These are phyloP conservation scores for Erythrophleum ivorense DNA, from an alignment of 331 rosid species.

Conservation along the genomic window DNA sequence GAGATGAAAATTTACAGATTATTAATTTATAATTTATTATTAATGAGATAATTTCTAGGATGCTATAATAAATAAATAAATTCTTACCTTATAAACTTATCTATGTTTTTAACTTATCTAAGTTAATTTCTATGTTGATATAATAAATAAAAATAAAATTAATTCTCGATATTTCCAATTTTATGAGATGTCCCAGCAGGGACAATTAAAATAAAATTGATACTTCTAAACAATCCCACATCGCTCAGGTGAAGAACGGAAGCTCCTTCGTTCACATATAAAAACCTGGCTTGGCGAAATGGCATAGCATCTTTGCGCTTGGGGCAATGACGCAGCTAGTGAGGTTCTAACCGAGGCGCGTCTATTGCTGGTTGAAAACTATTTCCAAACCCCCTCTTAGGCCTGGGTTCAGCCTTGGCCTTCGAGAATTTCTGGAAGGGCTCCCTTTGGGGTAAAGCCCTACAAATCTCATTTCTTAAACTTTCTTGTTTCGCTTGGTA, in stretches of 20 bases:
- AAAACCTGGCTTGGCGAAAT: too few species aligned
- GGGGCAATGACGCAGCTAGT: constrained; percentile 87
- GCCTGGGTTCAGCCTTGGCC: background rate
- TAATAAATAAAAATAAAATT: too few species aligned
- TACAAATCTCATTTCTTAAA: background rate
- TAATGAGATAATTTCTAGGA: too few species aligned
- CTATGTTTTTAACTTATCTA: too few species aligned
- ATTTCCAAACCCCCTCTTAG: constrained; percentile 71
- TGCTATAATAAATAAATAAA: too few species aligned
- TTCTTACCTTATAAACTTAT: too few species aligned
- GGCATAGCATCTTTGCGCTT: constrained; percentile 60
- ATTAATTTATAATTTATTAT: too few species aligned
- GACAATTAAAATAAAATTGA: too few species aligned
- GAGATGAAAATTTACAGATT: too few species aligned
- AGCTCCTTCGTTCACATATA: background rate
- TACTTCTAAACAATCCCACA: background rate
- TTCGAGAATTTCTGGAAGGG: constrained; percentile 2
- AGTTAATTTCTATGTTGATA: too few species aligned
- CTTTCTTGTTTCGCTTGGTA: background rate
- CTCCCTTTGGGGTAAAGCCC: constrained; percentile 13
- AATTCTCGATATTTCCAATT: too few species aligned
- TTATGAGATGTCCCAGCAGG: too few species aligned
- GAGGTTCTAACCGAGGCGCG: constrained; percentile 90
- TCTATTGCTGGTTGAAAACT: constrained; percentile 89
- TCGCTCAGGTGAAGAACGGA: background rate